phyloP scores from a whole-genome alignment of 768 basidiomycete genomes.

The Boletus rubropictus region DNA sequence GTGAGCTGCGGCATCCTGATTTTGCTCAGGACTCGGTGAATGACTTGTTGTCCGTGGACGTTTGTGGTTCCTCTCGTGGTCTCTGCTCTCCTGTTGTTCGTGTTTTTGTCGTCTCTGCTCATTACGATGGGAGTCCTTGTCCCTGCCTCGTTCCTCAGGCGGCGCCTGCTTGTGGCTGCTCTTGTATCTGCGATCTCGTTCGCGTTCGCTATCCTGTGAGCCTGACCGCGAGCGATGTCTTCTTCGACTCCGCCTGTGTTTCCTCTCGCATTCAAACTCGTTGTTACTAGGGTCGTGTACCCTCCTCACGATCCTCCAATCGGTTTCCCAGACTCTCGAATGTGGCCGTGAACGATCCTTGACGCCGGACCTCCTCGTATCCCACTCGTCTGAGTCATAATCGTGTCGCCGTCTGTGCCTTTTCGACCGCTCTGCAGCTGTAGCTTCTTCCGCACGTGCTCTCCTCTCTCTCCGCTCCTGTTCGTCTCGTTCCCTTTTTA shows the following conservation, averaged over 20 bases:
- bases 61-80: conserved; percentile 14
- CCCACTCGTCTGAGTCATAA: conserved; percentile 27
- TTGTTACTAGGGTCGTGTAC: conserved; percentile 39
- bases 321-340: conserved; percentile 38
- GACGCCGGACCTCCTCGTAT: conserved; percentile 34
- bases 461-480: conserved; percentile 56
- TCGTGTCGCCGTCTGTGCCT: conserved; percentile 31
- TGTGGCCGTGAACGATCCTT: conserved; percentile 42
- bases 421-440: conserved; percentile 55
- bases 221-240: conserved; percentile 29
- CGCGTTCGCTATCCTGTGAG: conserved; percentile 18
- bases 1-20: background rate
- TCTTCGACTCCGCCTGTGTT: conserved; percentile 17
- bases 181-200: conserved; percentile 19
- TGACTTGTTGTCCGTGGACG: conserved; percentile 19
- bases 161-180: conserved; percentile 19
- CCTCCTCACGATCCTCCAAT: conserved; percentile 40
- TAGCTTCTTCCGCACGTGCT: conserved; percentile 71
- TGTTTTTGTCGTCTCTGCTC: conserved; percentile 24
- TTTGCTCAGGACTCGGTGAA: conserved; percentile 11
- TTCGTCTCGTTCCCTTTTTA: conserved; percentile 64
- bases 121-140: conserved; percentile 7
- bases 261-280: conserved; percentile 17
- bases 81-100: conserved; percentile 21
- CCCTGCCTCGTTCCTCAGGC: conserved; percentile 12